Conservation (phyloP, 2,329 filamentous ascomycete genomes). For the Ophiostoma himal-ulmi region DNA sequence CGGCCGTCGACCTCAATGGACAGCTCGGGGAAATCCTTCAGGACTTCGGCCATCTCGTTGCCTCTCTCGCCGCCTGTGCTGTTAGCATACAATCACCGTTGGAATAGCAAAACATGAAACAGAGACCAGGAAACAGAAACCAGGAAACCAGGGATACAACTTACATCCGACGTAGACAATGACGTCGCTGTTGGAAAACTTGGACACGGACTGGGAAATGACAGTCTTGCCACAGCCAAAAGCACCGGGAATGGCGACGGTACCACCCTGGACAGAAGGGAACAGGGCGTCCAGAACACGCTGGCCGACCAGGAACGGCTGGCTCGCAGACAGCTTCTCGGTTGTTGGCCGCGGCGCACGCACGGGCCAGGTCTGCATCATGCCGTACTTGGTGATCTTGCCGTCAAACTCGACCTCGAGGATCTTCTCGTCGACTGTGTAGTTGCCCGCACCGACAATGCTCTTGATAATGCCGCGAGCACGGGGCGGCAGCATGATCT, state of each 20-base stretch:
- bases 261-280: constrained; percentile 93
- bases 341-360: constrained; percentile 88
- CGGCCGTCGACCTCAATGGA: constrained; percentile 90
- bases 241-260: constrained; percentile 94
- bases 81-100: not conserved
- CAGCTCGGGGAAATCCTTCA: constrained; percentile 99
- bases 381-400: constrained; percentile 85
- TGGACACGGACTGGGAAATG: constrained; percentile 96
- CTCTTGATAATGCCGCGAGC: constrained; percentile 87
- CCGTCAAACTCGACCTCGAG: constrained; percentile 96
- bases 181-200: constrained; percentile 99
- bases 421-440: constrained; percentile 90
- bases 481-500: constrained; percentile 83
- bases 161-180: constrained; percentile 83
- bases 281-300: constrained; percentile 94
- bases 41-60: constrained; percentile 99
- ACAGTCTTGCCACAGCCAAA: constrained; percentile 99
- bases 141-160: not conserved
- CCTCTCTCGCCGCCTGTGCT: constrained; percentile 62
- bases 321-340: constrained; percentile 83
- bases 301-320: constrained; percentile 93
- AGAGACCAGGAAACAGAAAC: too few species aligned
- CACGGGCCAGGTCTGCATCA: constrained; percentile 99
- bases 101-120: not conserved
- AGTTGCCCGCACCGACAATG: constrained; percentile 82